Conservation (phyloP, 2,329 filamentous ascomycete species). For the Pseudogymnoascus sp. region DNA sequence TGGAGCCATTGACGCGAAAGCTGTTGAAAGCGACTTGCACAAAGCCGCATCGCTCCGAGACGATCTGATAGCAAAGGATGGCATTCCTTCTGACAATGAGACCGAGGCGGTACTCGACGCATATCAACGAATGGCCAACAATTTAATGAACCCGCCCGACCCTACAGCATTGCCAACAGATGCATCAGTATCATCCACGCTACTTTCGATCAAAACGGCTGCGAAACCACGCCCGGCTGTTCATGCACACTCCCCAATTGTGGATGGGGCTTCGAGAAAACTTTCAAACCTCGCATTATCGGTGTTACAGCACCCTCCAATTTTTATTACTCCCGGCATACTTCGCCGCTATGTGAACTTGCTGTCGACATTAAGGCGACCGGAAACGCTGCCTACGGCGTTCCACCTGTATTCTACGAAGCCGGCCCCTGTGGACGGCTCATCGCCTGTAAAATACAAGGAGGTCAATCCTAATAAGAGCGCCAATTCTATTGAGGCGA, state of each 20-base stretch:
- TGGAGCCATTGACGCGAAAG: slow-evolving; percentile 13
- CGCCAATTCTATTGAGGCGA: slow-evolving; percentile 64
- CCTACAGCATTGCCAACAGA: slow-evolving; percentile 15
- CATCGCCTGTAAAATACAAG: slow-evolving; percentile 52
- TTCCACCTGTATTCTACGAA: slow-evolving; percentile 81
- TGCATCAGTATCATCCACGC: slow-evolving; percentile 42
- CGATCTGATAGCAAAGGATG: slow-evolving; percentile 18
- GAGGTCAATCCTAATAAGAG: slow-evolving; percentile 60
- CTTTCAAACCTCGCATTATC: slow-evolving; percentile 58
- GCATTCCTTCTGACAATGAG: slow-evolving; percentile 22
- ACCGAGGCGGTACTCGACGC: slow-evolving; percentile 16
- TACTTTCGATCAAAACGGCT: slow-evolving; percentile 39
- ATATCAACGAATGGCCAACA: slow-evolving; percentile 22
- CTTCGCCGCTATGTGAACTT: slow-evolving; percentile 69
- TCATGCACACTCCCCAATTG: slow-evolving; percentile 15
- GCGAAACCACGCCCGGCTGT: slow-evolving; percentile 14
- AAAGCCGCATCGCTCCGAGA: slow-evolving; percentile 19
- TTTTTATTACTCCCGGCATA: slow-evolving; percentile 70
- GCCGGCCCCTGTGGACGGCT: slow-evolving; percentile 57
- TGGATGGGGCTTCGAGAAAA: slow-evolving; percentile 33
- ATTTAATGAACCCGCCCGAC: slow-evolving; percentile 20
- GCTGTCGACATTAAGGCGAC: slow-evolving; percentile 64
- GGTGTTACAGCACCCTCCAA: slow-evolving; percentile 64
- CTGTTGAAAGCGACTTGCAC: slow-evolving; percentile 20
- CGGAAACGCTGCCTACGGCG: slow-evolving; percentile 70